A percentile compares a stretch with the other conserved stretches of the same genome.
These are phyloP conservation scores for Diversispora epigaea DNA, from an alignment of 192 early-diverging fungal genomes.

Conservation along the genomic window DNA sequence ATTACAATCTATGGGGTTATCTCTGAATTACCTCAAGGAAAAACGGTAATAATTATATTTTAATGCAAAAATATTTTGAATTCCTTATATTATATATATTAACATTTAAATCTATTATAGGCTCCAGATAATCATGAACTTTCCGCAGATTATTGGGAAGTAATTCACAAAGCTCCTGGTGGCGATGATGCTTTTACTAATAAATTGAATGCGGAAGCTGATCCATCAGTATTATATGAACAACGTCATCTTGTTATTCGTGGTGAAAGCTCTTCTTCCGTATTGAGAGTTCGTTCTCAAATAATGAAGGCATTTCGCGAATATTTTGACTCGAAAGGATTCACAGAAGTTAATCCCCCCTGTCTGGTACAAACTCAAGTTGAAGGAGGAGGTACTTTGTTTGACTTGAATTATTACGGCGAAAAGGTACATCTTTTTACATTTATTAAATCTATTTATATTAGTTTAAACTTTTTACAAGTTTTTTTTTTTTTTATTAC, in stretches of 20 bases:
- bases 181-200: slow-evolving; percentile 92
- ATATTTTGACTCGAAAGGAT: slow-evolving; percentile 78
- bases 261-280: slow-evolving; percentile 82
- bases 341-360: slow-evolving; percentile 94
- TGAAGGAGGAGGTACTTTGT: slow-evolving; percentile 96
- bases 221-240: slow-evolving; percentile 83
- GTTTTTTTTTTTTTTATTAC: background rate
- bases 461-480: slow-evolving; percentile 27
- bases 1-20: slow-evolving; percentile 85
- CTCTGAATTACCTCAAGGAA: slow-evolving; percentile 86
- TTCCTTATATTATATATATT: background rate
- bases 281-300: slow-evolving; percentile 82
- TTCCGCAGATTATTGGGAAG: slow-evolving; percentile 91
- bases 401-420: slow-evolving; percentile 95
- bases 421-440: slow-evolving; percentile 57
- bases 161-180: slow-evolving; percentile 89
- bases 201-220: slow-evolving; percentile 86
- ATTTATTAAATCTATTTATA: background rate
- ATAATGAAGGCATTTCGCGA: slow-evolving; percentile 94
- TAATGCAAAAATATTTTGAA: background rate
- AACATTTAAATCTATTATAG: slow-evolving; percentile 34
- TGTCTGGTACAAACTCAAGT: slow-evolving; percentile 99
- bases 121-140: slow-evolving; percentile 98
- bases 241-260: slow-evolving; percentile 97
- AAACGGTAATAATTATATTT: slow-evolving; percentile 57